Evolutionary conservation across 768 basidiomycete species (phyloP), one percentile per base, ranked within the genome.

Genomic region (Boletus rubropictus): DNA sequence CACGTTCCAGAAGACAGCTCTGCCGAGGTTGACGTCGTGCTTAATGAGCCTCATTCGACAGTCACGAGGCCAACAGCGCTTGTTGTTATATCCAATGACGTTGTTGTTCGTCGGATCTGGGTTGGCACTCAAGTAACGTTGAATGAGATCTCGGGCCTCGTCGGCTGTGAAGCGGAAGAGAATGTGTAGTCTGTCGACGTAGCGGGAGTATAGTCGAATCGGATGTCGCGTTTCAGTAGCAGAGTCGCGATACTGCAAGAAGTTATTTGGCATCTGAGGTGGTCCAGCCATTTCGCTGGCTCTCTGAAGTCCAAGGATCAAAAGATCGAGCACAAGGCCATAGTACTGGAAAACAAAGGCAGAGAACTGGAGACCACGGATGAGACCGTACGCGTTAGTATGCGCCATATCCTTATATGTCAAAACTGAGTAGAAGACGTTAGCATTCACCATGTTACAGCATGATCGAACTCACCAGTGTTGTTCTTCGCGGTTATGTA

Each of bases 401-500:
- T 99, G 95, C 0, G 91, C 92, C 95, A 99, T 98, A 58, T 98
- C 82, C 72, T 95, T 95, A 74, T 94, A 95, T 0, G 92, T 95
- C 59, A 94, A 66, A 7, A 88, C 86, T 62, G 32, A 32, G 46
- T 17, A 24, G 2, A 37, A 48, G 3, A 18, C 7, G 31, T 62
- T 15, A 54, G 24, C 35, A 40, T 48, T 8, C 4, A 42, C 6
- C 4, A n/a, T n/a, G 5, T 5, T 5, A 21, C 39, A 45, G 17
- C 12, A 42, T 8, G 36, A 22, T 42, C 27, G 6, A 20, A 54
- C 73, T 39, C 46, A 78, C 80, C 79, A 0, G 89, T 93, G 67
- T 98, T 98, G 73, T 98, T 98, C 81, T 98, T 98, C 17, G 93
- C 89, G 4, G 96, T 99, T 63, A 97, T 98, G 66, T 99, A 99